Percentiles rank a stretch among this genome's conserved stretches.
phyloP scores from a whole-genome alignment of 2,329 filamentous ascomycete species.

The Aspergillus spinulosporus region DNA sequence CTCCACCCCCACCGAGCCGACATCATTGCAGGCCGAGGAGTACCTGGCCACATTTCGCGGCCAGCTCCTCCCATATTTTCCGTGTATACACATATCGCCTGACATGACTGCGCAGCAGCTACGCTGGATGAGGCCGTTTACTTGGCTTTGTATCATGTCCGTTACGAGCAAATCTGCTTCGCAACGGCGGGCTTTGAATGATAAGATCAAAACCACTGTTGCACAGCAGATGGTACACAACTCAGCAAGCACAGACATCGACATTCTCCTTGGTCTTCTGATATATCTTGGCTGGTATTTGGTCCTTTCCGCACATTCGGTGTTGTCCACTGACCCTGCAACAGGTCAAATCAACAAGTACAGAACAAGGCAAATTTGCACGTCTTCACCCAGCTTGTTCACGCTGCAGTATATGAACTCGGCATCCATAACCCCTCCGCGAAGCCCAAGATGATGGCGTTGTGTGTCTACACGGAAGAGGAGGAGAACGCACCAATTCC shows the following conservation, averaged over 20 bases:
- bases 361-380: conserved; percentile 17
- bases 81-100: conserved; percentile 47
- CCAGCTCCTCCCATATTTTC: conserved; percentile 47
- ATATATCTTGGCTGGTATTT: conserved; percentile 46
- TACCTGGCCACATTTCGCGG: conserved; percentile 46
- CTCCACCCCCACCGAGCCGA: conserved; percentile 5
- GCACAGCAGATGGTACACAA: conserved; percentile 51
- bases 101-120: conserved; percentile 39
- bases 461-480: neutral
- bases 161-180: conserved; percentile 47
- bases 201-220: conserved; percentile 47
- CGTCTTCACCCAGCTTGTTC: conserved; percentile 16
- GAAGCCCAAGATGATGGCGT: neutral
- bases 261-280: conserved; percentile 55
- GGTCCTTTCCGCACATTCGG: neutral
- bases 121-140: conserved; percentile 45
- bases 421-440: conserved; percentile 13
- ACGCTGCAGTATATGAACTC: conserved; percentile 19
- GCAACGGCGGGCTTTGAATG: conserved; percentile 44
- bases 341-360: conserved; percentile 14
- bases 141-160: conserved; percentile 54
- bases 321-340: neutral
- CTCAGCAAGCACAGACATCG: conserved; percentile 43
- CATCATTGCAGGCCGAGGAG: conserved; percentile 34
- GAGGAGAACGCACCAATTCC: neutral